Evolutionary conservation across 1,284 basidiomycete genomes (phyloP).

Genomic region (Meripilus lineatus): DNA sequence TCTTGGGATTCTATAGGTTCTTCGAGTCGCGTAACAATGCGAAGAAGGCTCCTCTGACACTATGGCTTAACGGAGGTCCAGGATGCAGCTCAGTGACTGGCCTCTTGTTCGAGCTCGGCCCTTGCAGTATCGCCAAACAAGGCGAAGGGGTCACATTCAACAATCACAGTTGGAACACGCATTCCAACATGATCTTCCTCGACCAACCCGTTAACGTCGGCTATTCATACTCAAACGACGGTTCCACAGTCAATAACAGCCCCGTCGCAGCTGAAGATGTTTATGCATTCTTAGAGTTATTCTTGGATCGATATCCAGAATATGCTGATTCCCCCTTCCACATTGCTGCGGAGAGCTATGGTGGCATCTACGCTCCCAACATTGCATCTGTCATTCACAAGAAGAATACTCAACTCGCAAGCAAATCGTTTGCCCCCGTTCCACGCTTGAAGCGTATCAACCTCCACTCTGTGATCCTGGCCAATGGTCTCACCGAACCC

Average conservation of each 20-base stretch:
- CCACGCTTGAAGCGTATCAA: constrained; percentile 56
- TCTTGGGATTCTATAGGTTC: constrained; percentile 67
- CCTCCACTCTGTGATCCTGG: constrained; percentile 75
- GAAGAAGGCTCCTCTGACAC: constrained; percentile 70
- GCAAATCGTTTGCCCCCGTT: constrained; percentile 31
- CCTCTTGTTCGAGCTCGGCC: constrained; percentile 84
- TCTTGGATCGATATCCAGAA: constrained; percentile 67
- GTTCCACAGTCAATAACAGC: constrained; percentile 66
- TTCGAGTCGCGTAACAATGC: constrained; percentile 80
- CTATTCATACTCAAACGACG: constrained; percentile 78
- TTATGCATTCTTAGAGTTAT: constrained; percentile 87
- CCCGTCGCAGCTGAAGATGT: constrained; percentile 80
- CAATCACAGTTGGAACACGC: constrained; percentile 33
- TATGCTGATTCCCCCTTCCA: constrained; percentile 69
- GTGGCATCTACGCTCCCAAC: constrained; percentile 79
- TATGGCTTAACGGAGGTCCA: constrained; percentile 90
- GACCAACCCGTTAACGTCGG: constrained; percentile 90
- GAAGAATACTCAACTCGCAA: constrained; percentile 56
- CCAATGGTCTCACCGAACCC: constrained; percentile 80
- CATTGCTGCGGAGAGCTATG: constrained; percentile 72
- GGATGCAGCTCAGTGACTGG: constrained; percentile 75
- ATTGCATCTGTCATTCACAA: constrained; percentile 74
- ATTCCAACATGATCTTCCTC: constrained; percentile 67
- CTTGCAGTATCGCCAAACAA: constrained; percentile 68
- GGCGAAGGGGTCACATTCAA: constrained; percentile 71